A percentile compares a stretch with the other conserved stretches of the same genome.
Evolutionary conservation across 1,284 basidiomycete genomes (phyloP).

Genomic region (Pyrrhoderma lamaoense): DNA sequence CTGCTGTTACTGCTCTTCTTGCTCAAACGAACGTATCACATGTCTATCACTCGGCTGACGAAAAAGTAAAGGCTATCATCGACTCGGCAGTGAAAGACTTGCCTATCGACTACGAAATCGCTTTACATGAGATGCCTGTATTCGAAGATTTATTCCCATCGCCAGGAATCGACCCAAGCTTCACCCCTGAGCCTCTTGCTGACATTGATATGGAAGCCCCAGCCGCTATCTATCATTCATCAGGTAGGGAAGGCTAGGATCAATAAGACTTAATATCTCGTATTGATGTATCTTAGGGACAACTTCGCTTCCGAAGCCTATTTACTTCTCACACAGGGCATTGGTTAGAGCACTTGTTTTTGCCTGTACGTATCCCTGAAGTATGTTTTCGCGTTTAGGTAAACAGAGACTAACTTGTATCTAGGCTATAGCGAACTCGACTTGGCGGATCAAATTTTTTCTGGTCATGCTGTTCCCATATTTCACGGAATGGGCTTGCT

Average conservation of each 20-base stretch:
- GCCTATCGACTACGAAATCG: slow-evolving; percentile 25
- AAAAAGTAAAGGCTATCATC: slow-evolving; percentile 6
- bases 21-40: slow-evolving; percentile 5
- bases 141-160: slow-evolving; percentile 16
- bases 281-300: slow-evolving; percentile 15
- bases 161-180: neutral
- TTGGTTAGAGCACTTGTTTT: slow-evolving; percentile 1
- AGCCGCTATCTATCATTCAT: slow-evolving; percentile 18
- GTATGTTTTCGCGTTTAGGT: neutral
- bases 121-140: slow-evolving; percentile 23
- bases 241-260: slow-evolving; percentile 12
- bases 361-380: slow-evolving; percentile 9
- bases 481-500: slow-evolving; percentile 17
- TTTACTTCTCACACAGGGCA: slow-evolving; percentile 10
- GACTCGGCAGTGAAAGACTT: neutral
- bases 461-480: slow-evolving; percentile 14
- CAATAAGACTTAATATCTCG: too few species aligned
- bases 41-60: slow-evolving; percentile 12
- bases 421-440: slow-evolving; percentile 12
- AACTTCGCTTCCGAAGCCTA: slow-evolving; percentile 17
- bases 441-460: slow-evolving; percentile 7
- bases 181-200: neutral
- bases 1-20: slow-evolving; percentile 16
- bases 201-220: slow-evolving; percentile 7
- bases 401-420: too few species aligned